Evolutionary conservation across 129 eudicot species (phyloP).

Genomic region (Flaveria brownii): DNA sequence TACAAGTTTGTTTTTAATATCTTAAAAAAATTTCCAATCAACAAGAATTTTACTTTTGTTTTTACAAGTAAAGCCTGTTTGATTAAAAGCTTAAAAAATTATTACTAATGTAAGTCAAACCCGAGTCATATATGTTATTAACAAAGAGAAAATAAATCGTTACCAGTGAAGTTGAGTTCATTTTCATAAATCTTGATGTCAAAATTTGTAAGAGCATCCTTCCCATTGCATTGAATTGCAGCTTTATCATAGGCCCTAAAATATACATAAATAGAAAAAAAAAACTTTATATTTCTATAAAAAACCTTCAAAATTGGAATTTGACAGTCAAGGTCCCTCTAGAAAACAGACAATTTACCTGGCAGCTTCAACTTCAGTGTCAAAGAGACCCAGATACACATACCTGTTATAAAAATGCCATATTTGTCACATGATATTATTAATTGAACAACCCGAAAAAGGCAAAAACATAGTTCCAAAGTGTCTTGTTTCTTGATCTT

Average conservation of each 20-base stretch:
- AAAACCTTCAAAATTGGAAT: conserved; percentile 6
- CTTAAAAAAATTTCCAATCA: too few species aligned
- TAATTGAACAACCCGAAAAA: conserved; percentile 30
- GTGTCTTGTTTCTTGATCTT: conserved; percentile 31
- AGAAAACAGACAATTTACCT: conserved; percentile 48
- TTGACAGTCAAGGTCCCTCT: conserved; percentile 25
- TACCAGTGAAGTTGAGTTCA: conserved; percentile 58
- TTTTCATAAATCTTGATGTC: conserved; percentile 62
- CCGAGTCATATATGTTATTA: neutral
- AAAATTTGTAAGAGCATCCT: conserved; percentile 75
- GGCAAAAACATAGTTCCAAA: conserved; percentile 35
- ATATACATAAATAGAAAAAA: neutral
- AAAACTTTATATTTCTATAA: neutral
- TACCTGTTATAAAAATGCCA: conserved; percentile 49
- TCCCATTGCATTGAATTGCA: conserved; percentile 75
- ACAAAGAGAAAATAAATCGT: neutral
- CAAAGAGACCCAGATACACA: conserved; percentile 93
- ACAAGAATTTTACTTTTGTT: neutral
- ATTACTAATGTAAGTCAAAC: neutral
- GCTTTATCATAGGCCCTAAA: conserved; percentile 78
- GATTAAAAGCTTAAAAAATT: neutral
- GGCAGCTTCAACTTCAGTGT: conserved; percentile 97
- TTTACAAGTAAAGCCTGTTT: neutral
- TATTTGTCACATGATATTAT: conserved; percentile 26
- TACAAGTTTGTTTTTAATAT: too few species aligned